phyloP scores from a whole-genome alignment of 805 yeast species.

The Pichia ethanolica region DNA sequence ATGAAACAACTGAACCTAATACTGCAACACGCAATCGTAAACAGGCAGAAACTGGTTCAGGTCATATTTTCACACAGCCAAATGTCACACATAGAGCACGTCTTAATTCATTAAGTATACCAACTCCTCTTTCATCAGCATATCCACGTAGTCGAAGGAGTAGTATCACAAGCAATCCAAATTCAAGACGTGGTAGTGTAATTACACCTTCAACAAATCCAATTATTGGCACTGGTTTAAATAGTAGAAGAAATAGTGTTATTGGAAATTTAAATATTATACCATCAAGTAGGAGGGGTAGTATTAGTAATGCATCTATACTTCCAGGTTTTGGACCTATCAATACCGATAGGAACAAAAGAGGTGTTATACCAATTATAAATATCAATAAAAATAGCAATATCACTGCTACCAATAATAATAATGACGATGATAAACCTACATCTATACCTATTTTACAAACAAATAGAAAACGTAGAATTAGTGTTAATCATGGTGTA shows the following conservation, averaged over 20 bases:
- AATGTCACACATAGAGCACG: background rate
- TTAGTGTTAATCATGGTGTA: conserved; percentile 27
- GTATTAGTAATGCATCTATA: background rate
- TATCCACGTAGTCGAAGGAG: background rate
- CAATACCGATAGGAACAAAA: too few relatives aligned
- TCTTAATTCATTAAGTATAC: conserved; percentile 11
- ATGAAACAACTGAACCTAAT: background rate
- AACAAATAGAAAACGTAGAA: conserved; percentile 22
- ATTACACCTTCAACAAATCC: background rate
- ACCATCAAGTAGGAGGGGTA: conserved; percentile 1
- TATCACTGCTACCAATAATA: background rate
- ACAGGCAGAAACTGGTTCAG: background rate
- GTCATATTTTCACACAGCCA: conserved; percentile 1
- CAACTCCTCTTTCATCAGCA: conserved; percentile 7
- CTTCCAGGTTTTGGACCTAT: conserved; percentile 4
- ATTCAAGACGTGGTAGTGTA: conserved; percentile 8
- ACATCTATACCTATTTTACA: conserved; percentile 8
- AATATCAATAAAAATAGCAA: too few relatives aligned
- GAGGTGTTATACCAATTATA: too few relatives aligned
- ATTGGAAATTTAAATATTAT: background rate
- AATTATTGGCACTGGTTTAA: background rate
- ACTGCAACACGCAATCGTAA: background rate
- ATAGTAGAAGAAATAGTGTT: background rate
- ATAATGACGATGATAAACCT: background rate
- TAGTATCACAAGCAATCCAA: background rate